Evolutionary conservation across 2,329 filamentous ascomycete species (phyloP), one percentile per base, ranked within the genome.

Genomic region (Microdochium nivale): DNA sequence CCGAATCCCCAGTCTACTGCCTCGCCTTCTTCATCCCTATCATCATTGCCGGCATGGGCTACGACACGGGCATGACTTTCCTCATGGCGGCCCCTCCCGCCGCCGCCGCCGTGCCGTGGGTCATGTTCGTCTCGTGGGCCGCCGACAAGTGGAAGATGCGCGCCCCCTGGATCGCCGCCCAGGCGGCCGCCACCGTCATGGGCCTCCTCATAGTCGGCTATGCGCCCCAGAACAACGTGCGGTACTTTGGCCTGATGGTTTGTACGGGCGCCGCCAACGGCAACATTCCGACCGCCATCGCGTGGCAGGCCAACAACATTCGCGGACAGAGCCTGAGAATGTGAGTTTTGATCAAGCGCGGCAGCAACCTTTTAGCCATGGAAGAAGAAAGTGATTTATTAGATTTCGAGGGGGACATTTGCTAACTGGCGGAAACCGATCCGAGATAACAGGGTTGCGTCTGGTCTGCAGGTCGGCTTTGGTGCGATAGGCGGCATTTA

Each of bases 241-340:
- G 46, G 10, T 47, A 27, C 46, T 47, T 47, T 30, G 46, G 46
- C 24, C 24, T 47, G 10, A 27, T 47, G 24, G 16, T 47, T 7
- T 19, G n/a, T 24, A 30, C 25, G 11, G 46, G 24, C 3, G 46
- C 46, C n/a, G 46, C 46, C n/a, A 47, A 47, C 25, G 46, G 46
- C 46, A 47, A 47, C 46, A 25, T 47, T 14, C 46, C 46, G 14
- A 47, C 46, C 21, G 46, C 25, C 7, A n/a, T 47, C 24, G 46
- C 46, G 24, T 47, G 46, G 46, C 46, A 47, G 46, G 46, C 46
- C 9, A 47, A 47, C 46, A 47, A 47, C 21, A 47, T 47, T 16
- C 46, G 46, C 9, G 46, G 46, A 3, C 46, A 47, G 46, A 47
- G 46, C 24, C n/a, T 47, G 46, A 19, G 46, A 11, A 47, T 47